phyloP scores from a whole-genome alignment of 257 asterid genomes.

The Cynanchum wilfordii region DNA sequence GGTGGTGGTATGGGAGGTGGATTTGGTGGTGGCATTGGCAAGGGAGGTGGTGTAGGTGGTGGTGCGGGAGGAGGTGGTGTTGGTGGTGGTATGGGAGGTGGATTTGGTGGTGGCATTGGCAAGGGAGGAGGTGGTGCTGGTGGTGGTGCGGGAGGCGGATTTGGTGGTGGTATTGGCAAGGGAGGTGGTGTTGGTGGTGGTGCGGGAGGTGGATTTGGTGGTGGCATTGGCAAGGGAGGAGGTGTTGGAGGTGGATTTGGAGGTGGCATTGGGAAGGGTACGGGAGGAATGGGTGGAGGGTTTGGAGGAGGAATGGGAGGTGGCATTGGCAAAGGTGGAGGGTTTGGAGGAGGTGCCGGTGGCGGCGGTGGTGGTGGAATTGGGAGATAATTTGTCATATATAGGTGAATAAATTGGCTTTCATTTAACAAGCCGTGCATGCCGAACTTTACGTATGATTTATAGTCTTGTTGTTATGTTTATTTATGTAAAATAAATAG shows the following conservation, averaged over 20 bases:
- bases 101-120: slow-evolving; percentile 3
- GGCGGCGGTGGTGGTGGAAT: neutral
- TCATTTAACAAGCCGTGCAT: neutral
- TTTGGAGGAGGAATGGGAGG: slow-evolving; percentile 9
- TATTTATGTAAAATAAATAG: too few species aligned
- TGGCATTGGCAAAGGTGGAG: slow-evolving; percentile 6
- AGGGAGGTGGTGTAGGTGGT: slow-evolving; percentile 22
- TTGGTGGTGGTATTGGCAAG: slow-evolving; percentile 6
- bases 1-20: slow-evolving; percentile 25
- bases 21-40: slow-evolving; percentile 3
- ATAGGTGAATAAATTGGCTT: neutral
- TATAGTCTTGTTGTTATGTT: too few species aligned
- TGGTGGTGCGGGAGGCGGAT: slow-evolving; percentile 2
- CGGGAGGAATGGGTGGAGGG: slow-evolving; percentile 7
- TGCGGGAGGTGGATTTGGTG: neutral
- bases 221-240: slow-evolving; percentile 6
- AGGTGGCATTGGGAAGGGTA: slow-evolving; percentile 7
- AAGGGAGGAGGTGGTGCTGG: slow-evolving; percentile 3
- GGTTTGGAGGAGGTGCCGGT: slow-evolving; percentile 6
- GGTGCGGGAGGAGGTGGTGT: too few species aligned
- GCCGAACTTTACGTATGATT: neutral
- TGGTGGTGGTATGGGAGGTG: slow-evolving; percentile 19
- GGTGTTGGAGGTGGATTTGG: slow-evolving; percentile 10
- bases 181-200: slow-evolving; percentile 22
- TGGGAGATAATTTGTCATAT: neutral